Base-by-base conservation (phyloP, 495 filamentous ascomycete genomes). In the Stereocaulon alpinum region DNA sequence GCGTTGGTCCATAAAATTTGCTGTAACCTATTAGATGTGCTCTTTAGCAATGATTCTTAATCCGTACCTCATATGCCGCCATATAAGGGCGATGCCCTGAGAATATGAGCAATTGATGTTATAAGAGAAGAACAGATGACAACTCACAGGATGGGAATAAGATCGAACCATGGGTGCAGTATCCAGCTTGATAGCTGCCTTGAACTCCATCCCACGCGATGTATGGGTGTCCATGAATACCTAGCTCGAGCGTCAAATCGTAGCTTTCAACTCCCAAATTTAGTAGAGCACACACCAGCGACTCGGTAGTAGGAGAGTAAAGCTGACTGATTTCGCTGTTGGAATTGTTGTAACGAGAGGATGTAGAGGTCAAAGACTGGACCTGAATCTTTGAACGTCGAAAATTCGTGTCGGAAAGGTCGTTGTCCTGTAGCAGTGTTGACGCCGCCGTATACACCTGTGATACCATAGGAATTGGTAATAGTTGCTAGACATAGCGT, bases 71-170 rank as follows among this genome's bases (percentile, higher is more conserved):
- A 41, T 69, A 74, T 0, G 78, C 69, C 0, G 72, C 63, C 32
- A 80, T 56, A 60, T 79, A 80, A 0, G 76, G 74, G 9, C 78
- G 64, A 59, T 82, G 75, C 67, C 32, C 32, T 37, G 11, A 37
- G 32, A 3, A 1, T 37, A 11, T 37, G 6, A 37, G 6, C 32
- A 37, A 4, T 11, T 1, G 6, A 4, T 37, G 32, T 37, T 37
- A 24, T 24, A 37, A 11, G 32, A 37, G 32, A 37, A 37, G 6
- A 11, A 37, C 32, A 11, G 5, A 4, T 1, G 5, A 37, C 32
- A 37, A 11, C 32, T 37, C 32, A 37, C 73, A 75, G 1, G 70
- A 65, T 0, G 77, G 74, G 58, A 65, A 65, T 44, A 66, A 40
- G 43, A 57, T 67, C 0, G 63, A 66, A 44, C 30, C 49, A 40